A percentile compares a stretch with the other conserved stretches of the same genome.
These are phyloP conservation scores for Pholiota conissans DNA, from an alignment of 768 basidiomycete species.

Conservation along the genomic window DNA sequence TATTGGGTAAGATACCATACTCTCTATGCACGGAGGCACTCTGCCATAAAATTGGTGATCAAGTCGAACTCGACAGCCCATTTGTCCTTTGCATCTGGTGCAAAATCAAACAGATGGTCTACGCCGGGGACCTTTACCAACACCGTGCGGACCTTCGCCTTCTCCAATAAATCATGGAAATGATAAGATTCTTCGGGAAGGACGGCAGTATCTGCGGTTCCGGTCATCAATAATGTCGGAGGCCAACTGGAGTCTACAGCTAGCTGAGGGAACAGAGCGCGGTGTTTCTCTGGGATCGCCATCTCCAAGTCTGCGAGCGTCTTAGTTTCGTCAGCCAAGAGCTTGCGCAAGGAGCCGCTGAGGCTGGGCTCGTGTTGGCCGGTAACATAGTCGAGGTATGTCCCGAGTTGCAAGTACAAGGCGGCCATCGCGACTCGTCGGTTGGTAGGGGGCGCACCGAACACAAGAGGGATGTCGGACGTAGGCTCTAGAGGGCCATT, in stretches of 20 bases:
- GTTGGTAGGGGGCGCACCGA: conserved; percentile 58
- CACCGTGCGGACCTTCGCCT: conserved; percentile 34
- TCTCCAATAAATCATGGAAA: conserved; percentile 32
- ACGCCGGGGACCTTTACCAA: conserved; percentile 39
- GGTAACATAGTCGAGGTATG: conserved; percentile 59
- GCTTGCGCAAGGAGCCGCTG: conserved; percentile 39
- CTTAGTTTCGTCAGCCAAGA: conserved; percentile 9
- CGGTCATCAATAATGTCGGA: conserved; percentile 50
- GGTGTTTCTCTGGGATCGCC: conserved; percentile 34
- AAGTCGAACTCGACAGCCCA: background rate
- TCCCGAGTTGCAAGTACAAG: conserved; percentile 63
- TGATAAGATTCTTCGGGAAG: conserved; percentile 38
- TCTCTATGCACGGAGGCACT: background rate
- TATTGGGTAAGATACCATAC: no score
- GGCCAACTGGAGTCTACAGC: conserved; percentile 42
- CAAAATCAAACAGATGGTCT: conserved; percentile 62
- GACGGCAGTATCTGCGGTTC: conserved; percentile 48
- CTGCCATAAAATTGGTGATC: background rate
- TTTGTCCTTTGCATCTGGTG: conserved; percentile 37
- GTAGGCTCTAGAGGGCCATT: conserved; percentile 16
- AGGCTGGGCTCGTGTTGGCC: conserved; percentile 47
- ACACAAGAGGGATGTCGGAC: conserved; percentile 44
- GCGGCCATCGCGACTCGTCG: conserved; percentile 57
- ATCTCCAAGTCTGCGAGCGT: conserved; percentile 9
- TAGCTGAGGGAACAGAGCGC: conserved; percentile 49